Conservation (phyloP, 768 basidiomycete species). For the Serendipita sp. region DNA sequence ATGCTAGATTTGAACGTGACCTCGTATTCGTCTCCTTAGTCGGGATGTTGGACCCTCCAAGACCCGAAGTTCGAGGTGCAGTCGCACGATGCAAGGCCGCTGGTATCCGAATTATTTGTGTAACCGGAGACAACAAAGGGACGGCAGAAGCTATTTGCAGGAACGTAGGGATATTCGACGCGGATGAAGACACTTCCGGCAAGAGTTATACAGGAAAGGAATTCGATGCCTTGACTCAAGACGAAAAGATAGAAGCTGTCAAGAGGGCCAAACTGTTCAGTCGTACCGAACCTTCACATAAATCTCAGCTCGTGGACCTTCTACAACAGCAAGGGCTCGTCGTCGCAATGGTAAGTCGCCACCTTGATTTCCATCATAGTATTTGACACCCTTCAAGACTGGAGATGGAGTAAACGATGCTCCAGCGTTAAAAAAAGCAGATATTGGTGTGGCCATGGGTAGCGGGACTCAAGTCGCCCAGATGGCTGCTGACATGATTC, state of each 20-base stretch:
- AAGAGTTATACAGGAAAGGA: slow-evolving; percentile 94
- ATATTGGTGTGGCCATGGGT: slow-evolving; percentile 98
- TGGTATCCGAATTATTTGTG: slow-evolving; percentile 90
- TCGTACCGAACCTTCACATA: slow-evolving; percentile 89
- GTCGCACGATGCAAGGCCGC: slow-evolving; percentile 83
- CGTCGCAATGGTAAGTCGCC: slow-evolving; percentile 72
- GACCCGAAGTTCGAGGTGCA: slow-evolving; percentile 77
- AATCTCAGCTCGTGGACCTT: slow-evolving; percentile 85
- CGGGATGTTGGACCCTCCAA: slow-evolving; percentile 95
- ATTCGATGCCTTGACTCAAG: slow-evolving; percentile 60
- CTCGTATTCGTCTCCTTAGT: slow-evolving; percentile 90
- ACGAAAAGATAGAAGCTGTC: slow-evolving; percentile 75
- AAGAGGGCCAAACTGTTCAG: slow-evolving; percentile 80
- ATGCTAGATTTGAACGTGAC: slow-evolving; percentile 77
- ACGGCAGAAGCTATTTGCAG: slow-evolving; percentile 96
- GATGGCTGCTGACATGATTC: slow-evolving; percentile 94
- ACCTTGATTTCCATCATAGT: not conserved
- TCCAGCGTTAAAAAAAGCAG: slow-evolving; percentile 89
- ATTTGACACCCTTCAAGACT: slow-evolving; percentile 34
- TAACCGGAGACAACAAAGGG: slow-evolving; percentile 95
- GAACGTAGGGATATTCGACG: slow-evolving; percentile 84
- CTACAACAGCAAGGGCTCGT: slow-evolving; percentile 83
- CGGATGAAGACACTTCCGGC: slow-evolving; percentile 75
- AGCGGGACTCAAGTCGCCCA: slow-evolving; percentile 98
- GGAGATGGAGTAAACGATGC: slow-evolving; percentile 98